Conservation (phyloP, 768 basidiomycete genomes). For the Suillus placidus region DNA sequence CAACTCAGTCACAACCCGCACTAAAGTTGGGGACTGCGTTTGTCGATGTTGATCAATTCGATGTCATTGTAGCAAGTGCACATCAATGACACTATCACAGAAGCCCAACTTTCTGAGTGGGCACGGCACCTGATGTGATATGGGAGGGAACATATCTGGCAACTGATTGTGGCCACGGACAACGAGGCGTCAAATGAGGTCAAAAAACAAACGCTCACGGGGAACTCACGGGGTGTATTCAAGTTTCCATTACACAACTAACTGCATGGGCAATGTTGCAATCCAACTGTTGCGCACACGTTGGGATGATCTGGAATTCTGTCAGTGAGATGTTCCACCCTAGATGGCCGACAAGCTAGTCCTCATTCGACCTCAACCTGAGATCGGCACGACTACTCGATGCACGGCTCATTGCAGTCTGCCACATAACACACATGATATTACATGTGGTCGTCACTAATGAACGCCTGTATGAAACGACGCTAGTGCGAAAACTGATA, state of each 20-base stretch:
- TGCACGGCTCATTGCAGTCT: background rate
- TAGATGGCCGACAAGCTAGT: background rate
- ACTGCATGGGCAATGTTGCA: background rate
- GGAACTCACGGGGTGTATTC: background rate
- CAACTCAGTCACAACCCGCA: background rate
- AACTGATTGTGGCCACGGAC: background rate
- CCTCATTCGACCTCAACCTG: background rate
- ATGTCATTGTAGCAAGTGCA: background rate
- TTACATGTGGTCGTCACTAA: background rate
- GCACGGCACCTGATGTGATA: background rate
- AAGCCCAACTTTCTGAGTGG: slow-evolving; percentile 1
- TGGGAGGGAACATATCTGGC: background rate
- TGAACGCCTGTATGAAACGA: background rate
- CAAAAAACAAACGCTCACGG: background rate
- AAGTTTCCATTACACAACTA: background rate
- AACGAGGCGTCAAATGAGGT: slow-evolving; percentile 5
- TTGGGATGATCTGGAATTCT: background rate
- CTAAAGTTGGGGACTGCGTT: background rate
- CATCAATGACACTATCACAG: background rate
- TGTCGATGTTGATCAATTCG: background rate
- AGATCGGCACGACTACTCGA: background rate
- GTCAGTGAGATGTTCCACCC: background rate
- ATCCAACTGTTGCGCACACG: background rate
- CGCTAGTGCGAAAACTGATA: background rate
- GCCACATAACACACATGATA: background rate